Evolutionary conservation across 2,329 filamentous ascomycete species (phyloP).

Genomic region (Xylaria polymorpha): DNA sequence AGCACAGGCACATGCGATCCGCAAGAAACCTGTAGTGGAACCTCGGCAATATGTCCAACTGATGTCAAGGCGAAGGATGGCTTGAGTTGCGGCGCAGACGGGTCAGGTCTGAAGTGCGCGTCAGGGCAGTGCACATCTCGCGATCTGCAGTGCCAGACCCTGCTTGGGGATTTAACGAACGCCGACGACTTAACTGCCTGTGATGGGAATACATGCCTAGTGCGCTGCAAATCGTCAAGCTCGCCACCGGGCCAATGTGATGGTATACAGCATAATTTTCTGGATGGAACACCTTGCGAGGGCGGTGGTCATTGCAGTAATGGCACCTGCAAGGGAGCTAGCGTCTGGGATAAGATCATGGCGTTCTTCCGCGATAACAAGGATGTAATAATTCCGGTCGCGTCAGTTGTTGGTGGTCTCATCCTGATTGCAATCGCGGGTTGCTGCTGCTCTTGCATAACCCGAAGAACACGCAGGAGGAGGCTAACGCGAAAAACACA

Average conservation of each 20-base stretch:
- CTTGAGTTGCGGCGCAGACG: conserved; percentile 73
- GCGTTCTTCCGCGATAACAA: conserved; percentile 83
- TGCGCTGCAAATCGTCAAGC: conserved; percentile 79
- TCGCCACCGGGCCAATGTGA: conserved; percentile 76
- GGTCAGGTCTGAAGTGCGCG: conserved; percentile 77
- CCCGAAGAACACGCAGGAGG: conserved; percentile 51
- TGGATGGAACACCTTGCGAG: conserved; percentile 88
- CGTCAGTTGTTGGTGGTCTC: conserved; percentile 76
- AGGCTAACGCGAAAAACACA: conserved; percentile 46
- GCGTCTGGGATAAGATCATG: conserved; percentile 74
- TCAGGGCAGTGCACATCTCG: conserved; percentile 95
- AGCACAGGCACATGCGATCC: conserved; percentile 88
- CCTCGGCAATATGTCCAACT: conserved; percentile 75
- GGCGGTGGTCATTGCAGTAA: conserved; percentile 83
- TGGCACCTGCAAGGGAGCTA: conserved; percentile 79
- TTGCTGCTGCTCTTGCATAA: conserved; percentile 72
- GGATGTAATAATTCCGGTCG: conserved; percentile 83
- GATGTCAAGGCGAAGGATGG: conserved; percentile 79
- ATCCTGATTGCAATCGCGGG: conserved; percentile 74
- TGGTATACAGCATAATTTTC: conserved; percentile 86
- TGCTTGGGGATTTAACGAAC: conserved; percentile 80
- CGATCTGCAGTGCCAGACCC: conserved; percentile 85
- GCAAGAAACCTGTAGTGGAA: conserved; percentile 83
- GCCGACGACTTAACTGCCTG: conserved; percentile 86
- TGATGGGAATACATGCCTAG: conserved; percentile 74